phyloP scores from a whole-genome alignment of 2,329 filamentous ascomycete genomes.

The Neonectria ditissima region DNA sequence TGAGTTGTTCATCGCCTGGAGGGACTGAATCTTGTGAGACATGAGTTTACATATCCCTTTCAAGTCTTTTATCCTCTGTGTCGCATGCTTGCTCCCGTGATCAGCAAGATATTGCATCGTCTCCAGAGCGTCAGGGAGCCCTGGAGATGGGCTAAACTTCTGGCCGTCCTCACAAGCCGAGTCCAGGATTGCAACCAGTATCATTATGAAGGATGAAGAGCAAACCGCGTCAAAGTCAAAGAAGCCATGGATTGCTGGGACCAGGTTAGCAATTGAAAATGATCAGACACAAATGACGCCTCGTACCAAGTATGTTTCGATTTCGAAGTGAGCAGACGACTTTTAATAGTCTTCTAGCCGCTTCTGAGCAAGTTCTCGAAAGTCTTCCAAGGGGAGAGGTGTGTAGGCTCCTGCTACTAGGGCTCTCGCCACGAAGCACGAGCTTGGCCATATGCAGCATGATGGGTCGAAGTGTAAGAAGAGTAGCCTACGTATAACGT shows the following conservation, averaged over 20 bases:
- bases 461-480: conserved; percentile 47
- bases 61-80: conserved; percentile 40
- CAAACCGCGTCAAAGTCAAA: conserved; percentile 45
- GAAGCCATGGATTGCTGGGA: conserved; percentile 40
- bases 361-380: conserved; percentile 46
- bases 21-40: conserved; percentile 42
- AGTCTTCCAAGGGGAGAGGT: conserved; percentile 44
- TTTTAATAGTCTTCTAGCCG: conserved; percentile 44
- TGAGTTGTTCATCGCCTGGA: conserved; percentile 41
- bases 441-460: conserved; percentile 47
- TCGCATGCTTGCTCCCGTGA: conserved; percentile 43
- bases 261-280: background rate
- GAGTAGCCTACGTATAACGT: conserved; percentile 42
- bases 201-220: conserved; percentile 46
- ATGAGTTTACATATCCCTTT: conserved; percentile 43
- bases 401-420: conserved; percentile 38
- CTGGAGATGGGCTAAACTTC: conserved; percentile 42
- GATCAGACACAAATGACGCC: fast-evolving
- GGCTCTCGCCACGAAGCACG: conserved; percentile 41
- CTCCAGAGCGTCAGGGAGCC: conserved; percentile 42
- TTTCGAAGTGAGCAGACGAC: conserved; percentile 46
- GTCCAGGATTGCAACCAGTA: conserved; percentile 41
- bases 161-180: conserved; percentile 42
- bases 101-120: conserved; percentile 46
- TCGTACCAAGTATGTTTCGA: conserved; percentile 46